phyloP scores from a whole-genome alignment of 352 stramenopile genomes.

The Thalassiosira livingstoniorum region DNA sequence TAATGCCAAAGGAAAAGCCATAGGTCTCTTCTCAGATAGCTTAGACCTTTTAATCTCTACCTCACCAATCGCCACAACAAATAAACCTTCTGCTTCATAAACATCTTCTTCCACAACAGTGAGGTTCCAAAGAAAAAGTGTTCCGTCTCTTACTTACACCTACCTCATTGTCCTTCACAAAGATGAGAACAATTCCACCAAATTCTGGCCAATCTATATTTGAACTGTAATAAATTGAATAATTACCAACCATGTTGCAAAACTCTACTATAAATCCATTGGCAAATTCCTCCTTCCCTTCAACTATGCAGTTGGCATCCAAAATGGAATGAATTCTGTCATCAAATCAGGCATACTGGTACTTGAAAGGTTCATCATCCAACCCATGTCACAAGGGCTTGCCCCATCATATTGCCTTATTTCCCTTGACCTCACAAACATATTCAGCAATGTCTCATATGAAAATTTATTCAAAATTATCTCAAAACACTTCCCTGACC shows the following conservation, averaged over 20 bases:
- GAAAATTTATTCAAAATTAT: conserved; percentile 22
- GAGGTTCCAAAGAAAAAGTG: background rate
- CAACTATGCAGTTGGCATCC: conserved; percentile 38
- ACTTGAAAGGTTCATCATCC: conserved; percentile 38
- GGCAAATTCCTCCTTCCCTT: conserved; percentile 12
- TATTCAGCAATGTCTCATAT: conserved; percentile 44
- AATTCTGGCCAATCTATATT: background rate
- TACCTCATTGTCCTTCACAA: background rate
- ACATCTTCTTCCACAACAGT: background rate
- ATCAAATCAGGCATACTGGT: too few species aligned
- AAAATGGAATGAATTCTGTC: conserved; percentile 35
- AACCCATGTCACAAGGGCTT: background rate
- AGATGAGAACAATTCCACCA: background rate
- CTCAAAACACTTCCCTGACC: conserved; percentile 17
- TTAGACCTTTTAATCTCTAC: too few species aligned
- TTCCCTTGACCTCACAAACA: conserved; percentile 43
- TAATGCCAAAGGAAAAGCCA: too few species aligned
- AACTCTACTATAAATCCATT: background rate
- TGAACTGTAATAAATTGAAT: background rate
- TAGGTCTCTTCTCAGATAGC: too few species aligned
- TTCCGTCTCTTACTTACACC: background rate
- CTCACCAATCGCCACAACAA: too few species aligned
- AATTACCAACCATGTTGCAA: background rate
- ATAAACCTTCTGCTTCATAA: too few species aligned
- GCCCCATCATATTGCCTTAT: conserved; percentile 10